Evolutionary conservation across 768 basidiomycete species (phyloP).

Genomic region (Erythrobasidium yunnanense): DNA sequence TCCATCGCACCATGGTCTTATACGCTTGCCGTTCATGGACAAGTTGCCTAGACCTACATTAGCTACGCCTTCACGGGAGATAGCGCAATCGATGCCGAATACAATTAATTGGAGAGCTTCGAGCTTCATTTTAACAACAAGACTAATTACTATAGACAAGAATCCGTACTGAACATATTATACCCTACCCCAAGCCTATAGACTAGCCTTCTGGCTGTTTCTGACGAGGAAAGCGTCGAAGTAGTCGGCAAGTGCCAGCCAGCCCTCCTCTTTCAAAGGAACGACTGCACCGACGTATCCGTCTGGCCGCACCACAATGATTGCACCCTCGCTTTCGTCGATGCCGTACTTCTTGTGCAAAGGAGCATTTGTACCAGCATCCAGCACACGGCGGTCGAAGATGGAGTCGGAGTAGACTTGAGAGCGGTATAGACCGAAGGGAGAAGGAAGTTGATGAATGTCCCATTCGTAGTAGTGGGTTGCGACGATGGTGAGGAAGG

Average conservation of each 20-base stretch:
- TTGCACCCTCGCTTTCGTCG: conserved; percentile 35
- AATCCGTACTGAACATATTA: too few relatives aligned
- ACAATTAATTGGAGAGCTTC: too few relatives aligned
- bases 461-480: conserved; percentile 37
- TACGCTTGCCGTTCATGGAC: too few relatives aligned
- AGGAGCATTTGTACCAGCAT: conserved; percentile 29
- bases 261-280: conserved; percentile 36
- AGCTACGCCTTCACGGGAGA: too few relatives aligned
- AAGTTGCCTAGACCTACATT: too few relatives aligned
- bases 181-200: too few relatives aligned
- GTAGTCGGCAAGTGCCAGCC: conserved; percentile 38
- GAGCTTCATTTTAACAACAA: too few relatives aligned
- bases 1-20: too few relatives aligned
- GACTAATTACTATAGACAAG: too few relatives aligned
- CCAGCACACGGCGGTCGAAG: conserved; percentile 34
- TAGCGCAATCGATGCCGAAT: too few relatives aligned
- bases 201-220: background rate
- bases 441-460: conserved; percentile 33
- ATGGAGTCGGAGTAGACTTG: conserved; percentile 36
- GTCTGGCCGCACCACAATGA: conserved; percentile 41
- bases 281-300: conserved; percentile 41
- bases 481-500: conserved; percentile 36
- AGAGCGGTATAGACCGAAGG: conserved; percentile 30
- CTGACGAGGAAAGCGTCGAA: conserved; percentile 37
- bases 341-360: conserved; percentile 39